phyloP scores from a whole-genome alignment of 1,284 basidiomycete species.

The Ustilago lituana region DNA sequence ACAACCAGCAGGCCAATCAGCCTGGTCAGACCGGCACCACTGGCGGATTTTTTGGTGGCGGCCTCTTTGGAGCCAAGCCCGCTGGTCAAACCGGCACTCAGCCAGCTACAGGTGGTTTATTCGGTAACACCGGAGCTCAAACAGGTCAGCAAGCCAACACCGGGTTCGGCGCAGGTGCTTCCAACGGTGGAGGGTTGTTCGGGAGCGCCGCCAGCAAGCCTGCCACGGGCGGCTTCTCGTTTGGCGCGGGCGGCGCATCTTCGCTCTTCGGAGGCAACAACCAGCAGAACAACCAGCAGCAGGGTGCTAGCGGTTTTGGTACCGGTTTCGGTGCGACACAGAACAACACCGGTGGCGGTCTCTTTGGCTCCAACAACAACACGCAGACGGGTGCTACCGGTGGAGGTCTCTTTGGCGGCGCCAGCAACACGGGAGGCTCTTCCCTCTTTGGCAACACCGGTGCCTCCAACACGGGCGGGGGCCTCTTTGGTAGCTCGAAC shows the following conservation, averaged over 20 bases:
- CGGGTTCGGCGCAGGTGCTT: slow-evolving; percentile 39
- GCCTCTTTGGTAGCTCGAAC: slow-evolving; percentile 70
- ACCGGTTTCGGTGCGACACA: slow-evolving; percentile 40
- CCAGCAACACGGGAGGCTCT: slow-evolving; percentile 42
- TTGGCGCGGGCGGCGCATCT: slow-evolving; percentile 59
- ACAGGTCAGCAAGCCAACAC: slow-evolving; percentile 60
- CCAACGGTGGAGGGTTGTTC: slow-evolving; percentile 66
- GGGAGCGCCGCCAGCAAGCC: slow-evolving; percentile 56
- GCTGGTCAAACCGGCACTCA: slow-evolving; percentile 47
- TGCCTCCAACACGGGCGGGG: slow-evolving; percentile 65
- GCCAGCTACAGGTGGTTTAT: slow-evolving; percentile 67
- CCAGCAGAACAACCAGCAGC: slow-evolving; percentile 39
- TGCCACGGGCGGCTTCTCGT: slow-evolving; percentile 49
- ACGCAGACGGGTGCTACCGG: slow-evolving; percentile 34
- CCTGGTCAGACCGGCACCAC: slow-evolving; percentile 39
- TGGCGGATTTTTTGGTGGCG: slow-evolving; percentile 55
- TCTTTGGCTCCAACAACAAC: slow-evolving; percentile 62
- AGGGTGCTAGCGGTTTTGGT: slow-evolving; percentile 37
- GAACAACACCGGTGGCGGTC: slow-evolving; percentile 43
- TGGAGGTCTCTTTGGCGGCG: slow-evolving; percentile 59
- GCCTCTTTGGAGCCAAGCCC: slow-evolving; percentile 64
- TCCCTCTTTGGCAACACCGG: slow-evolving; percentile 62
- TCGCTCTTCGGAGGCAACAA: slow-evolving; percentile 55
- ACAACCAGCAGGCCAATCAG: slow-evolving; percentile 35
- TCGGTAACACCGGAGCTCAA: slow-evolving; percentile 51